Evolutionary conservation across 1,139 yeast genomes (phyloP), one percentile per base, ranked within the genome.

Genomic region (Geotrichum australiense): DNA sequence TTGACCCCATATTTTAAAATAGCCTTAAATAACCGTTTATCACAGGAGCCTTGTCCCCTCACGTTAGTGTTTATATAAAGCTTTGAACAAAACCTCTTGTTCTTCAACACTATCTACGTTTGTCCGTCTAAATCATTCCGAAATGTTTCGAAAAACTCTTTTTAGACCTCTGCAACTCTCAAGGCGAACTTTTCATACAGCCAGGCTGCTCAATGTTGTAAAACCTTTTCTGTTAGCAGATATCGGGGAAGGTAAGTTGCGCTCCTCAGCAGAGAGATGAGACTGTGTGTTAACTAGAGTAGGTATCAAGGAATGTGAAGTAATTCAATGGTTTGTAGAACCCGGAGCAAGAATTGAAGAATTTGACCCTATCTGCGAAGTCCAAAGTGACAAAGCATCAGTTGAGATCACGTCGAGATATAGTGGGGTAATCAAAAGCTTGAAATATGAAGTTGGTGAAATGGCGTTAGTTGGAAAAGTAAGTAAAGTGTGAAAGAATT

Each of bases 281-380:
- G 33, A 14, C 5, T 12, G 12, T 5, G 14, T 21, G 21, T 10
- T 20, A 29, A 21, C 7, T 31, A 5, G 8, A n/a, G n/a, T 14
- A 42, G 43, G 43, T 1, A 61, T 61, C 50, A 60, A 58, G 42
- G 65, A 61, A 39, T 61, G 65, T 44, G 65, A 61, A 46, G 63
- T 61, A 12, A 61, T 61, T 37, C 65, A 61, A 45, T 61, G 65
- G 65, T 59, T 60, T 47, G 62, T 61, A 4, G 61, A 60, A 47
- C 63, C 65, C 6, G 63, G 63, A 4, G 62, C 64, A 12, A 48
- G 54, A 14, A 56, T 61, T 30, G 63, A 59, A 32, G 64, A 61
- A 47, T 61, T 61, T 42, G 65, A 61, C 38, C 61, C 60, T 8
- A 55, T 61, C 19, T 61, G 65, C 43, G 65, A 61, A 44, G 64